Evolutionary conservation across 345 rosid genomes (phyloP), one percentile per base, ranked within the genome.

Genomic region (Citrus inodora): DNA sequence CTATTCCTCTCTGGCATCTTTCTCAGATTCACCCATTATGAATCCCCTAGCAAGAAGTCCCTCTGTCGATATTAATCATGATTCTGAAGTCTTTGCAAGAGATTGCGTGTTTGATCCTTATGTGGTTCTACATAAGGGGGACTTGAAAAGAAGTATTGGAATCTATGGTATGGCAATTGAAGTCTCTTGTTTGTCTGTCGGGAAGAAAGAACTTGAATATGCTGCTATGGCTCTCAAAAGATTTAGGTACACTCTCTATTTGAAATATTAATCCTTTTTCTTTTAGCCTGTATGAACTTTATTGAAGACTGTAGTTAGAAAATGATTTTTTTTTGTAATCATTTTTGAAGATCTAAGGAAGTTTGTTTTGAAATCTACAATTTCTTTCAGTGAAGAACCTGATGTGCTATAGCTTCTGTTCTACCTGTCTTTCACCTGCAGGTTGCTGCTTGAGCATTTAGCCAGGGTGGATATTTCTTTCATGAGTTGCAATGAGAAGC

Each of bases 381-480:
- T 38, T 67, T 35, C 42, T 68, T 38, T 11, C 17, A 8, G n/a
- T 37, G 19, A 78, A 53, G 59, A 37, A 53, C 65, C 64, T 74
- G 7, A 78, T 66, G 9, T 28, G 30, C n/a, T 30, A 22, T 73
- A 51, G 35, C 13, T 64, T 60, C 62, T 40, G 64, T 53, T 71
- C 19, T 65, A 78, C 32, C 51, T 46, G 4, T 60, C 19, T 78
- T 24, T 66, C 5, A 62, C 46, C 4, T 35, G 64, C 87, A 91
- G 94, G 80, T 81, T 88, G 65, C 88, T 91, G n/a, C 88, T 91
- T 79, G 89, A 89, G 84, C 89, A 87, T 82, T 85, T 91, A 80
- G 86, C 87, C 61, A 80, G 81, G 79, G 88, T 87, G 75, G 83
- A 86, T 77, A 88, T 88, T 19, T 83, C 89, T 77, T 64, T 78